phyloP scores from a whole-genome alignment of 345 rosid species.

The Gossypium ekmanianum region DNA sequence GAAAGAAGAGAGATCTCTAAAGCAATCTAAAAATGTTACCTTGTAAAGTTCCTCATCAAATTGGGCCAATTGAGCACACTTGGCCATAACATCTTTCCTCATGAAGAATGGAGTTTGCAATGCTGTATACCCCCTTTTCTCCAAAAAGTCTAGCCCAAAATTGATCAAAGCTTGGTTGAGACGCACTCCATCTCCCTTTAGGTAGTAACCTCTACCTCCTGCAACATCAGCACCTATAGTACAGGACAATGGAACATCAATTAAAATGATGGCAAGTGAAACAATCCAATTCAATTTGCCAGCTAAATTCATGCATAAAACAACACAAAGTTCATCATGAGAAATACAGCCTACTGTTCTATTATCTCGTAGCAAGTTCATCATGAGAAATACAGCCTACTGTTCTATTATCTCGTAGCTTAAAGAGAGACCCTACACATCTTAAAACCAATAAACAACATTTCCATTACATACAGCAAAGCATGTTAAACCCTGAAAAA shows the following conservation, averaged over 20 bases:
- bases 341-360: neutral
- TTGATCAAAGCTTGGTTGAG: constrained; percentile 90
- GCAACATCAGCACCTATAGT: constrained; percentile 77
- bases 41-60: constrained; percentile 96
- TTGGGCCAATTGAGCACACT: constrained; percentile 87
- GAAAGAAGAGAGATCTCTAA: neutral
- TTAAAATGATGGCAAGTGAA: neutral
- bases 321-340: neutral
- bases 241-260: neutral
- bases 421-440: neutral
- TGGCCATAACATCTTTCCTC: constrained; percentile 91
- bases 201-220: constrained; percentile 82
- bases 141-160: constrained; percentile 74
- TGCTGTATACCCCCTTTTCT: constrained; percentile 56
- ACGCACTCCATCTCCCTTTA: constrained; percentile 79
- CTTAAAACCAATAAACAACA: neutral
- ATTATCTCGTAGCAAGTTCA: neutral
- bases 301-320: neutral
- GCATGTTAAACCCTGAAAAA: neutral
- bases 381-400: neutral
- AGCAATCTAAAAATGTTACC: constrained; percentile 30
- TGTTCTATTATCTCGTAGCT: neutral
- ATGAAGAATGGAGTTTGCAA: constrained; percentile 90
- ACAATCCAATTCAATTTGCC: neutral
- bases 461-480: neutral